Conservation (phyloP, 805 yeast genomes). For the Tetrapisispora nanseiensis region DNA sequence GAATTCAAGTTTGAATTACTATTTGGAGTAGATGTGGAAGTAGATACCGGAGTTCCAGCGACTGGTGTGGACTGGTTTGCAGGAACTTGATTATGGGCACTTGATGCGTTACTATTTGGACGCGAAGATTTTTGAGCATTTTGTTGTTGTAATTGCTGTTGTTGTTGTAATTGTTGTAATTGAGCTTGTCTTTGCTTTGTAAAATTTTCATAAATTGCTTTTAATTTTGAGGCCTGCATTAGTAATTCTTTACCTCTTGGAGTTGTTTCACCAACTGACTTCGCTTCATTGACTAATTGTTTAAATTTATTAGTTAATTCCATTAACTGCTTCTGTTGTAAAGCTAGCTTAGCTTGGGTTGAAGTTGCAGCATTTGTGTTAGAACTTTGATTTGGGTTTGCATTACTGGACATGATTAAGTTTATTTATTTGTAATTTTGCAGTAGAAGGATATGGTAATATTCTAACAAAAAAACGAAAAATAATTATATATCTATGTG, state of each 20-base stretch:
- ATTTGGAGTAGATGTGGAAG: conserved; percentile 8
- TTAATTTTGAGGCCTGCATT: conserved; percentile 53
- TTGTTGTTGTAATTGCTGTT: conserved; percentile 8
- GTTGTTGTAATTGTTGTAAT: conserved; percentile 5
- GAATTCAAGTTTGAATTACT: conserved; percentile 8
- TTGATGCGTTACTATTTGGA: conserved; percentile 2
- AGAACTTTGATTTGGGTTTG: background rate
- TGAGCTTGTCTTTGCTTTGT: conserved; percentile 29
- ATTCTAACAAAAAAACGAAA: no score
- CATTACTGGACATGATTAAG: background rate
- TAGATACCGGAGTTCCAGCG: conserved; percentile 6
- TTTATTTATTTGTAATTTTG: background rate
- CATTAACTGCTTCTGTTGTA: conserved; percentile 30
- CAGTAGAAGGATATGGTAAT: background rate
- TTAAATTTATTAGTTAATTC: conserved; percentile 52
- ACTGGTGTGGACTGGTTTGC: conserved; percentile 6
- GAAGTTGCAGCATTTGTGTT: background rate
- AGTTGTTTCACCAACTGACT: conserved; percentile 46
- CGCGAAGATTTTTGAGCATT: background rate
- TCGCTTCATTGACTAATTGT: conserved; percentile 51
- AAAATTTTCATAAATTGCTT: conserved; percentile 47
- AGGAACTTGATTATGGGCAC: background rate
- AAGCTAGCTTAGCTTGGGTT: conserved; percentile 2
- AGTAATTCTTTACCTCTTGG: conserved; percentile 55
- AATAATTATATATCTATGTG: no score